phyloP scores from a whole-genome alignment of 768 basidiomycete species.

The Clavulina sp. region DNA sequence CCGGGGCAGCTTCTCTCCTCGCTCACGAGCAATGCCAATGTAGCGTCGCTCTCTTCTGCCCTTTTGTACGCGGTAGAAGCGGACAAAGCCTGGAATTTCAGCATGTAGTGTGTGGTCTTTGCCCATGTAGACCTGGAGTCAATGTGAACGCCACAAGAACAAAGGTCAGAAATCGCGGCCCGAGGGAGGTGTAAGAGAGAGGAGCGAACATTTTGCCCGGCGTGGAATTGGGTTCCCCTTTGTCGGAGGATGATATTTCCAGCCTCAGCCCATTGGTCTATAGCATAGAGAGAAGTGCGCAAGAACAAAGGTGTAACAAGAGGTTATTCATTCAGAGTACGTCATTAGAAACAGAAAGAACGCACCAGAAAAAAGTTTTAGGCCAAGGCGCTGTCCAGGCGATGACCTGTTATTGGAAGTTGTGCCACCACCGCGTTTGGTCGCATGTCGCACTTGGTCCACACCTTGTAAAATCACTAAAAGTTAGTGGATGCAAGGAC shows the following conservation, averaged over 20 bases:
- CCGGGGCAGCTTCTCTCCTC: slow-evolving; percentile 74
- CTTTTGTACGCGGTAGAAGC: slow-evolving; percentile 78
- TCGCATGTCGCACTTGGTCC: slow-evolving; percentile 80
- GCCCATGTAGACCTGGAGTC: slow-evolving; percentile 63
- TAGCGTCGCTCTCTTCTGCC: slow-evolving; percentile 45
- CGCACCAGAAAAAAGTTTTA: slow-evolving; percentile 89
- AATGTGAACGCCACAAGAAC: slow-evolving; percentile 1
- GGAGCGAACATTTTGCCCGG: slow-evolving; percentile 71
- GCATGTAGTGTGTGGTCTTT: slow-evolving; percentile 93
- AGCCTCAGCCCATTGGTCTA: slow-evolving; percentile 82
- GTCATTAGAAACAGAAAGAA: neutral
- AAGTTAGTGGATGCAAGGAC: too few relatives aligned
- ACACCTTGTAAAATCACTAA: too few relatives aligned
- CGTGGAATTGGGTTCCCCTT: slow-evolving; percentile 80
- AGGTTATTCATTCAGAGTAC: neutral
- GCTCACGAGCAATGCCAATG: slow-evolving; percentile 67
- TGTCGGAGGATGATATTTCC: slow-evolving; percentile 96
- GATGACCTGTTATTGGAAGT: slow-evolving; percentile 87
- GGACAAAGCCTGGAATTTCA: slow-evolving; percentile 74
- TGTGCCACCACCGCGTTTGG: slow-evolving; percentile 90
- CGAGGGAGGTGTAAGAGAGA: too few relatives aligned
- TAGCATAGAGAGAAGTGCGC: slow-evolving; percentile 4
- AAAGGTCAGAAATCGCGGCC: neutral
- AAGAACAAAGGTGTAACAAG: neutral
- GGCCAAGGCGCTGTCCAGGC: slow-evolving; percentile 79